Evolutionary conservation across 306 rosid genomes (phyloP).

Genomic region (Mimosa bimucronata): DNA sequence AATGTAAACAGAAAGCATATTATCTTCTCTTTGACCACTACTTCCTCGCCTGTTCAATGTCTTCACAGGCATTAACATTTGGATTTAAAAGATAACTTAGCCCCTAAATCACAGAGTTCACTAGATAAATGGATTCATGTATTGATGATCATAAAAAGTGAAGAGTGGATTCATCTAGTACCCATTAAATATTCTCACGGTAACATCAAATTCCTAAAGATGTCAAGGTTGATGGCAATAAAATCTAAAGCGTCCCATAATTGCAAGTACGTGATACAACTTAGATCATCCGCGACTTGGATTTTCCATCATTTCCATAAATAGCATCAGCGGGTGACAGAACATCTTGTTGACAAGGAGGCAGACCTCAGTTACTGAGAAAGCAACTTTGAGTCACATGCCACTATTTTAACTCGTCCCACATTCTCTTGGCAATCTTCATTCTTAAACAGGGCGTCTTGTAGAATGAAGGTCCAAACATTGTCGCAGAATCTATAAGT

Average conservation of each 20-base stretch:
- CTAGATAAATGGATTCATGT: background rate
- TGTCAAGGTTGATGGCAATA: conserved; percentile 1
- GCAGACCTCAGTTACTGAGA: conserved; percentile 54
- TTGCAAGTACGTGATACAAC: conserved; percentile 43
- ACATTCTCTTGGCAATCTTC: conserved; percentile 74
- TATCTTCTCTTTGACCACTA: background rate
- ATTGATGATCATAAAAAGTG: background rate
- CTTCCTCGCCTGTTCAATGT: background rate
- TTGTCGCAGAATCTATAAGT: conserved; percentile 96
- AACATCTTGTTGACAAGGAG: conserved; percentile 9
- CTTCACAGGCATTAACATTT: background rate
- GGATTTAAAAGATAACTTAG: background rate
- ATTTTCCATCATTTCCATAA: conserved; percentile 40
- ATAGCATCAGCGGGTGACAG: conserved; percentile 30
- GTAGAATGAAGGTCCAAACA: conserved; percentile 96
- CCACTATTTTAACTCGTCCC: conserved; percentile 84
- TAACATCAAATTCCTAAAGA: conserved; percentile 1
- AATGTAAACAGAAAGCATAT: background rate
- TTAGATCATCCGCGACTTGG: conserved; percentile 31
- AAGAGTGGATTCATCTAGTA: background rate
- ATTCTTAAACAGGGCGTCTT: conserved; percentile 63
- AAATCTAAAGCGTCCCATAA: conserved; percentile 45
- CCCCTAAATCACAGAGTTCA: background rate
- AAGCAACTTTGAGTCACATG: conserved; percentile 94
- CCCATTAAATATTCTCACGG: background rate